These are phyloP conservation scores for Cutaneotrichosporon mucoides DNA, from an alignment of 1,284 basidiomycete species.

Conservation along the genomic window DNA sequence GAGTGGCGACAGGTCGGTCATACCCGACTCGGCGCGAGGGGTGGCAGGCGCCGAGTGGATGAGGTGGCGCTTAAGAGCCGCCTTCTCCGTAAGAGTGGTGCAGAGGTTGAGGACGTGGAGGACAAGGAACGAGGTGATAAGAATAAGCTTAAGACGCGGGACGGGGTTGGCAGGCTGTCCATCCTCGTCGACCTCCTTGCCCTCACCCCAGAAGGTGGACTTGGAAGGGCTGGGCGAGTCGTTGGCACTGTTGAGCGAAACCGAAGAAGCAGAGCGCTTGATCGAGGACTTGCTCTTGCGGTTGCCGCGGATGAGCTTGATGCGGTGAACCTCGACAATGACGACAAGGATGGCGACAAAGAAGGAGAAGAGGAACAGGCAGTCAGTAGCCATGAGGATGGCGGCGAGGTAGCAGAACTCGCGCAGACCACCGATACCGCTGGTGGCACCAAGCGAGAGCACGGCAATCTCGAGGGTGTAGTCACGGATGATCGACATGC, in stretches of 20 bases:
- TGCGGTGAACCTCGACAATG: constrained; percentile 79
- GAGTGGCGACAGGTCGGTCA: constrained; percentile 59
- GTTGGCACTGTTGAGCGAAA: constrained; percentile 12
- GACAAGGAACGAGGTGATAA: constrained; percentile 81
- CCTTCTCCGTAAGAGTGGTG: constrained; percentile 78
- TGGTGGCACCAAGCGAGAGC: constrained; percentile 78
- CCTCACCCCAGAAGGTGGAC: constrained; percentile 7
- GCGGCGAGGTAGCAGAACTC: constrained; percentile 90
- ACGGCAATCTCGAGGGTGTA: constrained; percentile 90
- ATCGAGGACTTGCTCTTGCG: constrained; percentile 20
- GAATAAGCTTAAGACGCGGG: constrained; percentile 80
- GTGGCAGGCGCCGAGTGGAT: constrained; percentile 37
- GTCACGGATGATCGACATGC: constrained; percentile 81
- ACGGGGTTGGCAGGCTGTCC: constrained; percentile 64
- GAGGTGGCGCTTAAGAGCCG: constrained; percentile 59
- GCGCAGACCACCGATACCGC: constrained; percentile 79
- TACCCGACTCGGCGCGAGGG: constrained; percentile 41
- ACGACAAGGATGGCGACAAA: constrained; percentile 82
- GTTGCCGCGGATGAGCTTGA: constrained; percentile 56
- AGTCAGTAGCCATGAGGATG: constrained; percentile 78
- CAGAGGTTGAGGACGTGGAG: constrained; percentile 89
- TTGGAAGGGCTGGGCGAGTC: constrained; percentile 14
- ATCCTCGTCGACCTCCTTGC: constrained; percentile 9
- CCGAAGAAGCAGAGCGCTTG: constrained; percentile 16
- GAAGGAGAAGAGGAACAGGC: constrained; percentile 83